Conservation (phyloP, 2,329 filamentous ascomycete genomes). For the Scedosporium aurantiacum region DNA sequence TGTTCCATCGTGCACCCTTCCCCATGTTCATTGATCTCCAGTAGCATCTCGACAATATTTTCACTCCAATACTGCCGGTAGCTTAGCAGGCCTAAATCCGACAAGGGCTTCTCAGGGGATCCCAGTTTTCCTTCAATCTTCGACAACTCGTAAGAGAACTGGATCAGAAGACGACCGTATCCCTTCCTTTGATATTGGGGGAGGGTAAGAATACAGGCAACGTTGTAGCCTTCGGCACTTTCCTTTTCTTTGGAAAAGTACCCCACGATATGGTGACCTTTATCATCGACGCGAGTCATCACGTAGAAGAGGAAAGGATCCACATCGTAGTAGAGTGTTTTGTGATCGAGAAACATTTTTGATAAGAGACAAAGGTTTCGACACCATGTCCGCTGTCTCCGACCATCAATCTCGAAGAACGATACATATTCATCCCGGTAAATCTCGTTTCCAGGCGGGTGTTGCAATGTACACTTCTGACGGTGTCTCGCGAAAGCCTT, state of each 20-base stretch:
- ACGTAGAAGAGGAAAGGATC: slow-evolving; percentile 98
- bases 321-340: slow-evolving; percentile 98
- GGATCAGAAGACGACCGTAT: slow-evolving; percentile 84
- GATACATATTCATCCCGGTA: slow-evolving; percentile 90
- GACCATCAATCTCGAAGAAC: slow-evolving; percentile 94
- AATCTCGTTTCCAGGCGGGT: slow-evolving; percentile 95
- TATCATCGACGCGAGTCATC: slow-evolving; percentile 81
- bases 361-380: slow-evolving; percentile 88
- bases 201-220: slow-evolving; percentile 92
- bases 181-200: slow-evolving; percentile 95
- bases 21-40: slow-evolving; percentile 56
- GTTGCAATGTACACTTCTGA: slow-evolving; percentile 77
- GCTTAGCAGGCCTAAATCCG: slow-evolving; percentile 81
- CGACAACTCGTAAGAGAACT: slow-evolving; percentile 94
- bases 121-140: slow-evolving; percentile 93
- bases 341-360: slow-evolving; percentile 95
- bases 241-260: slow-evolving; percentile 99
- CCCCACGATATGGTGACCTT: slow-evolving; percentile 93
- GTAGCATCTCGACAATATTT: slow-evolving; percentile 77
- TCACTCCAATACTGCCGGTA: slow-evolving; percentile 98
- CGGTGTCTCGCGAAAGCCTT: slow-evolving; percentile 80
- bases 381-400: slow-evolving; percentile 90
- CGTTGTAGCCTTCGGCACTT: slow-evolving; percentile 90
- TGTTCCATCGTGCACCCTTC: slow-evolving; percentile 76
- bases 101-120: slow-evolving; percentile 91